Conservation (phyloP, 305 asterid genomes). For the Ajuga reptans region DNA sequence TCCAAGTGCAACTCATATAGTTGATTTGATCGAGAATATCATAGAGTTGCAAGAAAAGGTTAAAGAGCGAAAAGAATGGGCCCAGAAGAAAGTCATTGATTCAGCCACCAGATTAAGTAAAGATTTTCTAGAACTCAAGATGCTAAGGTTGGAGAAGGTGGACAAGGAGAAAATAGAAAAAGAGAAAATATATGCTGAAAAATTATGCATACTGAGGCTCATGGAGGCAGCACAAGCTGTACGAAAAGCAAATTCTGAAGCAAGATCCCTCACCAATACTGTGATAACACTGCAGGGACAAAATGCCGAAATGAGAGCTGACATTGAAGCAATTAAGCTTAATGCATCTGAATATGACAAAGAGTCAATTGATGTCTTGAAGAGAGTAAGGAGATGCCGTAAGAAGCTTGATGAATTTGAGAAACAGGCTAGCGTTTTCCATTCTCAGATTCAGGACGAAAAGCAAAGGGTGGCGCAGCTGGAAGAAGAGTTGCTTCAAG, state of each 20-base stretch:
- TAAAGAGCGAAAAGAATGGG: conserved; percentile 46
- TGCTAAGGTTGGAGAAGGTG: conserved; percentile 41
- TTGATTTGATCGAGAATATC: conserved; percentile 31
- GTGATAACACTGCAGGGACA: conserved; percentile 33
- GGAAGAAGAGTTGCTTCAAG: conserved; percentile 32
- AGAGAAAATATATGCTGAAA: conserved; percentile 33
- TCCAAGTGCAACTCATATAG: conserved; percentile 31
- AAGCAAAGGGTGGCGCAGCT: conserved; percentile 30
- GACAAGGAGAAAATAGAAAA: conserved; percentile 31
- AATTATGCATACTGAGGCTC: conserved; percentile 30
- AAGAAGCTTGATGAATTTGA: conserved; percentile 34
- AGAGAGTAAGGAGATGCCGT: conserved; percentile 35
- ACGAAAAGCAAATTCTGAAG: conserved; percentile 33
- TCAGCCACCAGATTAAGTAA: conserved; percentile 45
- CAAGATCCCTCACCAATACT: conserved; percentile 27
- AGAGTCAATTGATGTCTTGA: conserved; percentile 29
- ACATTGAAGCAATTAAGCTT: conserved; percentile 42
- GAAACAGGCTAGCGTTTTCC: conserved; percentile 34
- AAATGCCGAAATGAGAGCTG: conserved; percentile 41
- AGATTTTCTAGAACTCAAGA: conserved; percentile 44
- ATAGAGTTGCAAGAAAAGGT: conserved; percentile 39
- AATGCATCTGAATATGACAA: conserved; percentile 36
- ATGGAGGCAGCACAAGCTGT: conserved; percentile 39
- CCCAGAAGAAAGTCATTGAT: conserved; percentile 45
- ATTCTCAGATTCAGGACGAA: conserved; percentile 33